phyloP scores from a whole-genome alignment of 768 basidiomycete genomes.

The Obba rivulosa region DNA sequence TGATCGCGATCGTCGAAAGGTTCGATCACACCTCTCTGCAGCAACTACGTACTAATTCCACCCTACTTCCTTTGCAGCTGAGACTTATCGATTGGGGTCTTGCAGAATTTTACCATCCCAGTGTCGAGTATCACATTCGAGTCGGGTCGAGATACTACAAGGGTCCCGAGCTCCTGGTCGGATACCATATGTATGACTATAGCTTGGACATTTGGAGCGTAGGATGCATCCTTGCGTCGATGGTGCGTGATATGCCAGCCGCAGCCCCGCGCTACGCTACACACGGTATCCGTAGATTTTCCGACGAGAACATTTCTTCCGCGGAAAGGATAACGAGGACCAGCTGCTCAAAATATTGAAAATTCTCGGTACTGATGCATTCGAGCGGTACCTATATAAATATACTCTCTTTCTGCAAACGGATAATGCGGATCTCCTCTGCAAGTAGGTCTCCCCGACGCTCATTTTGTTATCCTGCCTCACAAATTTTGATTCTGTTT shows the following conservation, averaged over 20 bases:
- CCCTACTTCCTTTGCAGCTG: conserved; percentile 43
- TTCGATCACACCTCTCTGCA: conserved; percentile 20
- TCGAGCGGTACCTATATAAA: conserved; percentile 86
- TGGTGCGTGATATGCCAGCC: conserved; percentile 48
- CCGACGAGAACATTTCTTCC: conserved; percentile 98
- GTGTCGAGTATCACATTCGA: conserved; percentile 94
- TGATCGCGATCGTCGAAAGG: conserved; percentile 93
- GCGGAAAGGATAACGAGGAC: conserved; percentile 98
- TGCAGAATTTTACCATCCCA: conserved; percentile 97
- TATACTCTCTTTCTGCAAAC: conserved; percentile 92
- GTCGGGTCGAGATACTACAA: conserved; percentile 98
- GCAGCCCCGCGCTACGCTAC: conserved; percentile 1
- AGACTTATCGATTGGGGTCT: conserved; percentile 98
- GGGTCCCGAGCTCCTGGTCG: conserved; percentile 91
- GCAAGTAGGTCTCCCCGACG: conserved; percentile 44
- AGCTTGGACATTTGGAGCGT: conserved; percentile 98
- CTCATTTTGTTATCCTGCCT: background rate
- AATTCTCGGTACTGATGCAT: conserved; percentile 91
- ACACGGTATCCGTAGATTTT: conserved; percentile 65
- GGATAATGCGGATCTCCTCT: conserved; percentile 88
- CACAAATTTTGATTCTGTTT: background rate
- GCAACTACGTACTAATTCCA: background rate
- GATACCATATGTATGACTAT: conserved; percentile 97
- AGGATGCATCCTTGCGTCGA: conserved; percentile 98
- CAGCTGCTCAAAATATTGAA: conserved; percentile 97